Evolutionary conservation across 1,284 basidiomycete genomes (phyloP).

Genomic region (Heterobasidion irregulare): DNA sequence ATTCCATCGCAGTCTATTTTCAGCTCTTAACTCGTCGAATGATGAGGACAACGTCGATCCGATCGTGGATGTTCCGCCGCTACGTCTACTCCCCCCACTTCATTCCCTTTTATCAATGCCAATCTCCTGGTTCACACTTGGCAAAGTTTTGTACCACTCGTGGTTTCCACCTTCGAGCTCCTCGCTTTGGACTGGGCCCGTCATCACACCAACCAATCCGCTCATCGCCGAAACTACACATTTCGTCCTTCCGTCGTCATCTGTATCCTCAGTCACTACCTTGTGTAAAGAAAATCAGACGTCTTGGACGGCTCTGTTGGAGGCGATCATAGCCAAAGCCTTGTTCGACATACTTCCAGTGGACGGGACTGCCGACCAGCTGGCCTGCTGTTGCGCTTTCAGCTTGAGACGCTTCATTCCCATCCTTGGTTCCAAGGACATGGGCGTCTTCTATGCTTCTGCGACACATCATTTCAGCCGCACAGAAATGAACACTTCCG

Average conservation of each 20-base stretch:
- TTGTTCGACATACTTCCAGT: conserved; percentile 2
- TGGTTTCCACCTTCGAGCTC: background rate
- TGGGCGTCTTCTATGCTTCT: conserved; percentile 2
- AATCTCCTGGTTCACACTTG: background rate
- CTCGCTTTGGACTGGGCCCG: background rate
- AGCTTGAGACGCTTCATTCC: conserved; percentile 5
- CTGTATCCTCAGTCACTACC: background rate
- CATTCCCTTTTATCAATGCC: conserved; percentile 1
- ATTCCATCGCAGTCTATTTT: conserved; percentile 2
- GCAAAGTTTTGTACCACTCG: background rate
- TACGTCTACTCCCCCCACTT: conserved; percentile 2
- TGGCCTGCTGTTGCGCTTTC: background rate
- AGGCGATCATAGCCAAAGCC: conserved; percentile 1
- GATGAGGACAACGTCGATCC: background rate
- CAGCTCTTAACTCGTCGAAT: conserved; percentile 1
- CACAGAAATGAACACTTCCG: background rate
- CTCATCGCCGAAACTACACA: background rate
- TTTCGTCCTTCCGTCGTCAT: background rate
- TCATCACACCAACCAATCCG: background rate
- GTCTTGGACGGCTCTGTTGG: conserved; percentile 1
- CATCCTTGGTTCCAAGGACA: background rate
- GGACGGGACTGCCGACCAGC: conserved; percentile 3
- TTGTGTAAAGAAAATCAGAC: conserved; percentile 1
- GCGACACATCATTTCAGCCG: conserved; percentile 2
- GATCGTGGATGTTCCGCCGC: background rate